phyloP scores from a whole-genome alignment of 176 grass and related monocot genomes.

The Eragrostis curvula region DNA sequence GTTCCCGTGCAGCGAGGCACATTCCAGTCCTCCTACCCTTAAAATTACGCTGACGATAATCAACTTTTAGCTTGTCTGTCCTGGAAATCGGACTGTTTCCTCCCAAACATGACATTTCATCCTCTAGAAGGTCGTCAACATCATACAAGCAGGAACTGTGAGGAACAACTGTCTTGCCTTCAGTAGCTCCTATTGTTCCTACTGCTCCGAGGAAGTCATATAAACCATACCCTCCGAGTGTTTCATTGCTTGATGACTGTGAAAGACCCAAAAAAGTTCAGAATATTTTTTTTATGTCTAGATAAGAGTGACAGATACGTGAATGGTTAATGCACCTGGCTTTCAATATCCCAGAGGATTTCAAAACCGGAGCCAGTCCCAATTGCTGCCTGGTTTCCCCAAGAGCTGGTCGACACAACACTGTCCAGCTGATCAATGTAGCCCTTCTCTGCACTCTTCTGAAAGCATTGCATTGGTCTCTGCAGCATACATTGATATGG shows the following conservation, averaged over 20 bases:
- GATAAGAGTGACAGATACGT: neutral
- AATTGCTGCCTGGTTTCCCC: constrained; percentile 54
- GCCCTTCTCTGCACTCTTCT: constrained; percentile 62
- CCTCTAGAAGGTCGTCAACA: constrained; percentile 53
- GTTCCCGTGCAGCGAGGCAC: neutral
- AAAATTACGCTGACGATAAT: constrained; percentile 8
- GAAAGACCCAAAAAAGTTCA: constrained; percentile 15
- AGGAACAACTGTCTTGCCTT: constrained; percentile 31
- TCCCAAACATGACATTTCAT: constrained; percentile 30
- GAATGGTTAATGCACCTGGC: constrained; percentile 21
- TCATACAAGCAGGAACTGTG: constrained; percentile 47
- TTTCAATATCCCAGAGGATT: constrained; percentile 64
- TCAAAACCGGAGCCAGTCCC: constrained; percentile 64
- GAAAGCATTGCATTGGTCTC: constrained; percentile 61
- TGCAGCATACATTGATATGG: constrained; percentile 32
- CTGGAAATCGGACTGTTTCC: constrained; percentile 41
- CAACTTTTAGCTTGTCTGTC: constrained; percentile 31
- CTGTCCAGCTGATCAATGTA: constrained; percentile 55
- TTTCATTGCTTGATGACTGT: constrained; percentile 40
- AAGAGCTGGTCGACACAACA: constrained; percentile 70
- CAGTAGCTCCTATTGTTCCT: constrained; percentile 29
- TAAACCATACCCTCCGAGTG: constrained; percentile 45
- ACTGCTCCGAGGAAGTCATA: constrained; percentile 61
- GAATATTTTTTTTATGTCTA: neutral
- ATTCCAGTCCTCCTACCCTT: constrained; percentile 22